phyloP scores from a whole-genome alignment of 2,329 filamentous ascomycete genomes.

The Monosporascus sp. region DNA sequence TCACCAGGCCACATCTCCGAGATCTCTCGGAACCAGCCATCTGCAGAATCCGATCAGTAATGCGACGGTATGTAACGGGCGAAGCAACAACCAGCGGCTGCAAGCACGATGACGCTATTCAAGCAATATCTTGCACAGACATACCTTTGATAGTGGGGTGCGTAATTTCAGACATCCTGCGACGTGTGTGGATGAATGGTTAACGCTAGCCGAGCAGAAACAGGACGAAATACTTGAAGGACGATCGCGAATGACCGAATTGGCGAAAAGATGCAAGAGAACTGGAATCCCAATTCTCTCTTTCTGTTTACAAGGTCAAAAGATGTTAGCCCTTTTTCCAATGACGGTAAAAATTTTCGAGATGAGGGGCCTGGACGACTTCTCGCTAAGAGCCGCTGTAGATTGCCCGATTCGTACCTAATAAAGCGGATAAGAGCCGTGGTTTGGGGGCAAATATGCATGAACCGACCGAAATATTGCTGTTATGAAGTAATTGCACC shows the following conservation, averaged over 20 bases:
- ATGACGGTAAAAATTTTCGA: not conserved
- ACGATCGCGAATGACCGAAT: not conserved
- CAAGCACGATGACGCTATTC: too few species aligned
- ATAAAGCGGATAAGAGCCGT: not conserved
- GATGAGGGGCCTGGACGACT: not conserved
- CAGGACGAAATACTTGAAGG: not conserved
- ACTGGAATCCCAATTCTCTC: not conserved
- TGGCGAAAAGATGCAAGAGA: not conserved
- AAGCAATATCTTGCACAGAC: not conserved
- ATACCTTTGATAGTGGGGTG: slow-evolving; percentile 56
- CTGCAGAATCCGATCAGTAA: slow-evolving; percentile 38
- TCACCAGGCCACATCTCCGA: slow-evolving; percentile 91
- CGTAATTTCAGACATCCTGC: slow-evolving; percentile 35
- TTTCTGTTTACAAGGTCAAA: not conserved
- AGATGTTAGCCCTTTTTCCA: not conserved
- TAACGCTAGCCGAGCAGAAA: not conserved
- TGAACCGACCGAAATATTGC: not conserved
- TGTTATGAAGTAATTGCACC: not conserved
- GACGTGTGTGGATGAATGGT: not conserved
- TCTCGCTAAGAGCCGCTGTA: not conserved
- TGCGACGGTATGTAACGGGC: not conserved
- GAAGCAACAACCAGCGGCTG: not conserved
- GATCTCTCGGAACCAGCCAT: slow-evolving; percentile 99
- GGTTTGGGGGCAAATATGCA: not conserved
- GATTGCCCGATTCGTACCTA: not conserved